Evolutionary conservation across 495 filamentous ascomycete species (phyloP).

Genomic region (Podospora appendiculata): DNA sequence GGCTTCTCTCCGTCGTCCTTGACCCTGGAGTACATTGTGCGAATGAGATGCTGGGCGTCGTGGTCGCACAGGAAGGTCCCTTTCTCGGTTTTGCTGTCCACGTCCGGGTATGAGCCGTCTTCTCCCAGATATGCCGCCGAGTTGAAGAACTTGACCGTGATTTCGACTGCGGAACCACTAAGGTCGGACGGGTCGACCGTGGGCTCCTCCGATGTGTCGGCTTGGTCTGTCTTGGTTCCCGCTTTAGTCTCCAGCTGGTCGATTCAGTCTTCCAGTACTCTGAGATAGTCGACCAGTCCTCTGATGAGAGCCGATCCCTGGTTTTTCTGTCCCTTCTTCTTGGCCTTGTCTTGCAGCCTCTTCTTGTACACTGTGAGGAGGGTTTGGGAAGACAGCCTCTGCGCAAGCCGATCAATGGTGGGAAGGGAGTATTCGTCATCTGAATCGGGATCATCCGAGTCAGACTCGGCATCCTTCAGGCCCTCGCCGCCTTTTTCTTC

Average conservation of each 20-base stretch:
- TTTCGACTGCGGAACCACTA: background rate
- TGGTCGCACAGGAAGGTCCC: background rate
- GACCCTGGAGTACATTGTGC: background rate
- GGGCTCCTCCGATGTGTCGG: background rate
- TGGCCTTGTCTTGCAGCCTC: no score
- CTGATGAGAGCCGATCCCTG: background rate
- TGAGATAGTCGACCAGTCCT: slow-evolving; percentile 5
- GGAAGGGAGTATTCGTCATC: background rate
- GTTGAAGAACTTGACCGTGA: slow-evolving; percentile 1
- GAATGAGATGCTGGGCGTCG: slow-evolving; percentile 2
- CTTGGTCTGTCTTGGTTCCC: background rate
- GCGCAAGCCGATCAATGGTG: background rate
- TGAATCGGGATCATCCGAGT: background rate
- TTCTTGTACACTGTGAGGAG: background rate
- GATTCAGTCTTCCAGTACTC: slow-evolving; percentile 4
- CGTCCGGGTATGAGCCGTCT: background rate
- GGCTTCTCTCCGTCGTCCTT: background rate
- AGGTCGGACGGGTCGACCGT: background rate
- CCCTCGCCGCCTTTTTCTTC: no score
- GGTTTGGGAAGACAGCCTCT: background rate
- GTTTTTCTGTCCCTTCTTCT: no score
- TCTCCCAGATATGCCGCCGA: background rate
- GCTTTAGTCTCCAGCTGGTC: slow-evolving; percentile 1
- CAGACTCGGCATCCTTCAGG: no score
- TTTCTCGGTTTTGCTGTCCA: background rate